Conservation (phyloP, 129 eudicot genomes). For the Pulicaria dysenterica region DNA sequence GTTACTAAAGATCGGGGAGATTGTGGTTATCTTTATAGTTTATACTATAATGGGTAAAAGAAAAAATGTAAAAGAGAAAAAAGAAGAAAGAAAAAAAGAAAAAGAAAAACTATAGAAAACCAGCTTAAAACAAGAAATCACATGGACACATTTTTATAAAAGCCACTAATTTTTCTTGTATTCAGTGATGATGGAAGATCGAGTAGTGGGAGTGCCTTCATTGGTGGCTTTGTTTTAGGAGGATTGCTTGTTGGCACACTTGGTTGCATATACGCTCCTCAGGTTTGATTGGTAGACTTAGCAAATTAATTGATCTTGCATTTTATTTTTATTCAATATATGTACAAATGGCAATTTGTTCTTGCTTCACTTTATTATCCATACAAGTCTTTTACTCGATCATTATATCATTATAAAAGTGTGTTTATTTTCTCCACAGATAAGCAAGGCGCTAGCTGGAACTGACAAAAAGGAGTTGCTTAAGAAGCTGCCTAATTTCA, state of each 20-base stretch:
- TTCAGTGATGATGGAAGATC: slow-evolving; percentile 66
- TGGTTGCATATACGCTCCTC: slow-evolving; percentile 84
- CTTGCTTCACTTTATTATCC: not conserved
- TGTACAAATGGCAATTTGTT: not conserved
- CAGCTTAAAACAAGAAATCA: no score
- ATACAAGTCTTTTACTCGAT: not conserved
- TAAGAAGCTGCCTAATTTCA: slow-evolving; percentile 85
- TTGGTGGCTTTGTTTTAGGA: slow-evolving; percentile 81
- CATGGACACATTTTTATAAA: not conserved
- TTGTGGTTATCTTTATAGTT: not conserved
- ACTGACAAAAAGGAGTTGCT: slow-evolving; percentile 81
- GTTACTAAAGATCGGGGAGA: not conserved
- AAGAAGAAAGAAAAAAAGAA: no score
- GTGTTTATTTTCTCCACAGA: slow-evolving; percentile 43
- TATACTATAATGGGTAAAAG: not conserved
- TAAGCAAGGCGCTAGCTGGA: slow-evolving; percentile 80
- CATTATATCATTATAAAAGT: not conserved
- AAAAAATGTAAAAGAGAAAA: no score
- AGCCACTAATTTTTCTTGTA: slow-evolving; percentile 8
- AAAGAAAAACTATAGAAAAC: no score
- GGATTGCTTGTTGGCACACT: slow-evolving; percentile 88
- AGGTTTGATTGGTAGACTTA: slow-evolving; percentile 51
- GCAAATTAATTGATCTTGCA: not conserved
- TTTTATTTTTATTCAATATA: slow-evolving; percentile 10
- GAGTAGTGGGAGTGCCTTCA: slow-evolving; percentile 49